phyloP scores from a whole-genome alignment of 2,329 filamentous ascomycete species.

The Aureobasidium lini region DNA sequence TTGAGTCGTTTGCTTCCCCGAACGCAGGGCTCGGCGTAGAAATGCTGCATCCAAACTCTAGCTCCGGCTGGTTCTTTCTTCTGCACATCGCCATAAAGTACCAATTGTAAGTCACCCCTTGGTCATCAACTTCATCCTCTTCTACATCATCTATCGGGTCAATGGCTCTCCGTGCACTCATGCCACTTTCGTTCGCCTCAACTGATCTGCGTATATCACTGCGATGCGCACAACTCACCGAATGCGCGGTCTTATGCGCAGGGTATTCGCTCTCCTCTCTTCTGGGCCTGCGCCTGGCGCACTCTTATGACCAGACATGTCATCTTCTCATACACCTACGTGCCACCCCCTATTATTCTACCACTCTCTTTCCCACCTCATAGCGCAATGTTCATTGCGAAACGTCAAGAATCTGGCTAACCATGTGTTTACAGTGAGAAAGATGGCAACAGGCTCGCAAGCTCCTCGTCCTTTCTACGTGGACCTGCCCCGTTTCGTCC shows the following conservation, averaged over 20 bases:
- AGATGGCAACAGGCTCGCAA: not conserved
- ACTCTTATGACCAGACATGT: not conserved
- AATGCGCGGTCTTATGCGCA: not conserved
- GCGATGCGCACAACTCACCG: not conserved
- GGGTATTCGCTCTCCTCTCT: not conserved
- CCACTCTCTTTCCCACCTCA: not conserved
- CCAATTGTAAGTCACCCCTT: not conserved
- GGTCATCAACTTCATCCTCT: not conserved
- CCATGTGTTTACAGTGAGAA: not conserved
- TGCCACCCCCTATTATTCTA: not conserved
- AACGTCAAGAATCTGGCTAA: not conserved
- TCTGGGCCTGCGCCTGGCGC: no score
- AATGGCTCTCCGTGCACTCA: not conserved
- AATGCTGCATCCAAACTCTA: not conserved
- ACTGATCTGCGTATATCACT: not conserved
- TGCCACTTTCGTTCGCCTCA: not conserved
- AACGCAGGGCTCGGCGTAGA: not conserved
- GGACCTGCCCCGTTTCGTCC: slow-evolving; percentile 15
- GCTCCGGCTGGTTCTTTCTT: not conserved
- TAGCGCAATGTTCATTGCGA: not conserved
- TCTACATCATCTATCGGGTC: not conserved
- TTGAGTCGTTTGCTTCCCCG: slow-evolving; percentile 8
- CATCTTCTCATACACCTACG: not conserved
- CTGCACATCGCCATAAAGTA: not conserved
- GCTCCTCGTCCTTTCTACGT: slow-evolving; percentile 11